Evolutionary conservation across 2,329 filamentous ascomycete genomes (phyloP).

Genomic region (Talaromyces albobiverticillius): DNA sequence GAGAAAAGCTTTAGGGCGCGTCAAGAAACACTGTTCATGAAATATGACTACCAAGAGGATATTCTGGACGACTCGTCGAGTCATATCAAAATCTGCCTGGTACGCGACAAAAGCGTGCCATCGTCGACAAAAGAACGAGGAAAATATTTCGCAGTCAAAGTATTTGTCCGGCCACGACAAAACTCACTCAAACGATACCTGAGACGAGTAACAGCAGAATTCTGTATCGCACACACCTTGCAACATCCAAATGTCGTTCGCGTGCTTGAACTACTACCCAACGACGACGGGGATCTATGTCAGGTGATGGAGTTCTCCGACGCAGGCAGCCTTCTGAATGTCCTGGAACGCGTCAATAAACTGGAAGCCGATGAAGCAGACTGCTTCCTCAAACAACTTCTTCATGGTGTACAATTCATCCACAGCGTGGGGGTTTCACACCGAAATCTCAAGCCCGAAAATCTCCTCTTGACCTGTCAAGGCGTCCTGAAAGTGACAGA

Average conservation of each 20-base stretch:
- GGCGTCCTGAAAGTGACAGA: constrained; percentile 90
- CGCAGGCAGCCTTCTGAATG: constrained; percentile 79
- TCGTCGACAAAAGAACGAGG: constrained; percentile 25
- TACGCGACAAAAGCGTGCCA: constrained; percentile 15
- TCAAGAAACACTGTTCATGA: neutral
- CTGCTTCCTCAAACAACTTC: constrained; percentile 74
- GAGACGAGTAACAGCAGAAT: constrained; percentile 5
- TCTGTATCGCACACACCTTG: constrained; percentile 16
- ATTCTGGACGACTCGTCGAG: neutral
- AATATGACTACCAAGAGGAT: constrained; percentile 4
- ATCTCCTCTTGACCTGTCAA: constrained; percentile 77
- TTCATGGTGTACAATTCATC: constrained; percentile 54
- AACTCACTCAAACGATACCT: neutral
- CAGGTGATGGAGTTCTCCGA: constrained; percentile 55
- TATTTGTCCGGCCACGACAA: constrained; percentile 21
- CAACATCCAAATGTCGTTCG: constrained; percentile 29
- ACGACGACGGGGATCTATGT: constrained; percentile 26
- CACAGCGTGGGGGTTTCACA: constrained; percentile 84
- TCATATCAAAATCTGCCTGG: constrained; percentile 6
- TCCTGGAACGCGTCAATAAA: constrained; percentile 74
- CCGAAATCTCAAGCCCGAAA: constrained; percentile 90
- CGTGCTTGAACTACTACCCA: constrained; percentile 24
- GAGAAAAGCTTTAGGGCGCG: neutral
- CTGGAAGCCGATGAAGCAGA: constrained; percentile 76
- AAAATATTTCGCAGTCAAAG: constrained; percentile 25